A percentile compares a stretch with the other conserved stretches of the same genome.
These are phyloP conservation scores for Letharia columbiana DNA, from an alignment of 495 filamentous ascomycete genomes.

Conservation along the genomic window DNA sequence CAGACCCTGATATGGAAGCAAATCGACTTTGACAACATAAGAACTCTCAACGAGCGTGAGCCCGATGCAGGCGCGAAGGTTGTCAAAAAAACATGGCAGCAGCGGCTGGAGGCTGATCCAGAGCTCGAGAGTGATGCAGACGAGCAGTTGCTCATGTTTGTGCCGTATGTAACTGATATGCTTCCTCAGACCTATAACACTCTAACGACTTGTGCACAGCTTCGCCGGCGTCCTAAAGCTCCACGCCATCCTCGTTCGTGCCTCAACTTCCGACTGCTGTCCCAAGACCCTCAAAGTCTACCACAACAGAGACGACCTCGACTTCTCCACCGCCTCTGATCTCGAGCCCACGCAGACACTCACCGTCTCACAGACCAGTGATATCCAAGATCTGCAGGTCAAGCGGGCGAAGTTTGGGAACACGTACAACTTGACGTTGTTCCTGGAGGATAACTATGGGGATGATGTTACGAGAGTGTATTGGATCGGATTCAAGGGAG, in stretches of 20 bases:
- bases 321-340: slow-evolving; percentile 69
- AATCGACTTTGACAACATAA: slow-evolving; percentile 79
- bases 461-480: slow-evolving; percentile 65
- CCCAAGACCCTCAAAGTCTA: slow-evolving; percentile 77
- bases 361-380: slow-evolving; percentile 65
- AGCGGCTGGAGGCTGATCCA: slow-evolving; percentile 60
- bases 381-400: slow-evolving; percentile 77
- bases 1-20: slow-evolving; percentile 84
- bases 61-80: slow-evolving; percentile 62
- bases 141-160: slow-evolving; percentile 84
- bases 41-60: slow-evolving; percentile 71
- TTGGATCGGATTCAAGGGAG: slow-evolving; percentile 88
- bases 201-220: slow-evolving; percentile 36
- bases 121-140: slow-evolving; percentile 79
- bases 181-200: neutral
- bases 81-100: slow-evolving; percentile 82
- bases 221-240: slow-evolving; percentile 92
- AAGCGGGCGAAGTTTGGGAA: slow-evolving; percentile 83
- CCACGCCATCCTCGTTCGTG: slow-evolving; percentile 77
- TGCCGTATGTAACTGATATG: slow-evolving; percentile 62
- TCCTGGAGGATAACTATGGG: slow-evolving; percentile 62
- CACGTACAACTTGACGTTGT: slow-evolving; percentile 66
- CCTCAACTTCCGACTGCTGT: slow-evolving; percentile 58
- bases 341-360: slow-evolving; percentile 65
- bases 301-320: slow-evolving; percentile 75